Evolutionary conservation across 768 basidiomycete genomes (phyloP).

Genomic region (Pleurotus cornucopiae): DNA sequence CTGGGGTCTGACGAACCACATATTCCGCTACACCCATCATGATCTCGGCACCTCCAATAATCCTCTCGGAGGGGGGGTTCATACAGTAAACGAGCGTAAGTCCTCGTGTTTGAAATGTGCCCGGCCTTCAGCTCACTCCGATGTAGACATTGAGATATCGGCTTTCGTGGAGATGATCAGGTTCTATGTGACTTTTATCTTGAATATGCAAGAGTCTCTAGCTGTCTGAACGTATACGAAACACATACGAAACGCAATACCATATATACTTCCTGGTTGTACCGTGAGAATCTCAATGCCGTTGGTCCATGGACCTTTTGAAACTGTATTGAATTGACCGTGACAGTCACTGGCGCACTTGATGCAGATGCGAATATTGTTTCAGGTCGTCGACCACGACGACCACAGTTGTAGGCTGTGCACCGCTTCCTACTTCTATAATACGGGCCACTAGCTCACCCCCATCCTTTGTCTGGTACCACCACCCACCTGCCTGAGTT

Average conservation of each 20-base stretch:
- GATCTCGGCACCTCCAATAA: conserved; percentile 28
- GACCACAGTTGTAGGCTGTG: conserved; percentile 7
- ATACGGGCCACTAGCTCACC: not conserved
- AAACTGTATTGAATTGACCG: not conserved
- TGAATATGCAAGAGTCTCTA: conserved; percentile 63
- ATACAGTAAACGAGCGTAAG: conserved; percentile 72
- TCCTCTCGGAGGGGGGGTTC: conserved; percentile 39
- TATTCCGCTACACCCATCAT: conserved; percentile 66
- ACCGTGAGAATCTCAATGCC: not conserved
- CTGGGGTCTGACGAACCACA: conserved; percentile 53
- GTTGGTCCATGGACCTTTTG: not conserved
- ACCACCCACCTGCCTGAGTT: not conserved
- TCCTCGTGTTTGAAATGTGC: not conserved
- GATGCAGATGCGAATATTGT: not conserved
- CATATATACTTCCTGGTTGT: not conserved
- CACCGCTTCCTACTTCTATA: not conserved
- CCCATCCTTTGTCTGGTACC: conserved; percentile 4
- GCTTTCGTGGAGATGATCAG: conserved; percentile 59
- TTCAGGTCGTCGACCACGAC: conserved; percentile 1
- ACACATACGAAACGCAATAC: not conserved
- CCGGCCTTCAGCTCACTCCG: not conserved
- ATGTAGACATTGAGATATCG: conserved; percentile 43
- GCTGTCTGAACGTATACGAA: not conserved
- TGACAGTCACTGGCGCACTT: not conserved
- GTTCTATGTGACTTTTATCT: conserved; percentile 60